Base-by-base conservation (phyloP, 176 grass and related monocot genomes). In the Pontederia crassipes region DNA sequence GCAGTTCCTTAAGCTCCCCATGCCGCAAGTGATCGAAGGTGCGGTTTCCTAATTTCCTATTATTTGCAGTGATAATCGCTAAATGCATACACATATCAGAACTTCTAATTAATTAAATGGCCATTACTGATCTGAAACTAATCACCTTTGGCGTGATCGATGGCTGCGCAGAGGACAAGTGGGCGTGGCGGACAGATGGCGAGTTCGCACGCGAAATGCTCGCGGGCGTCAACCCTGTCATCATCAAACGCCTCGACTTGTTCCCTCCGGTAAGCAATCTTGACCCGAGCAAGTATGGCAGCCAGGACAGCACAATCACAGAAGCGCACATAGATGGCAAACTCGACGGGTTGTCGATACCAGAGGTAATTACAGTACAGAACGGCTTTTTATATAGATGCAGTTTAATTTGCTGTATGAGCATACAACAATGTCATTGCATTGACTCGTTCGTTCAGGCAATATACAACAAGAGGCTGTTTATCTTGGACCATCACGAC, bases 401-500 rank as follows among this genome's bases (percentile, higher is more conserved):
- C 20, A 24, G 20, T 24, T 24, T 24, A 24, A 24, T 24, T 24
- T 24, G 20, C 20, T 24, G 20, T 24, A 24, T 24, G 20, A 24
- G 20, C 20, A 24, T 24, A 24, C 20, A 24, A 24, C 20, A 24
- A 24, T 24, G 0, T 1, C 20, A 24, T 24, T 24, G 20, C 20
- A 24, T 24, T 24, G 20, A 24, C 20, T 24, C 20, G 9, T 14
- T 18, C 15, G 15, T 55, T 1, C 65, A 88, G 85, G 89, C 85
- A 74, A 45, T 95, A 45, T 52, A 76, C 32, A 50, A 58, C 10
- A 89, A 83, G 70, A 57, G 67, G 63, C 50, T 95, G 1, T 95
- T 78, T 67, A 83, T 95, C 65, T 78, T 95, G 55, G 89, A 95
- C 58, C 89, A 95, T 80, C 85, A 95, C 54, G 89, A 95, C 61